A percentile compares a stretch with the other conserved stretches of the same genome.
These are phyloP conservation scores for Pythium pyrilobum DNA, from an alignment of 352 stramenopile genomes.

Conservation along the genomic window DNA sequence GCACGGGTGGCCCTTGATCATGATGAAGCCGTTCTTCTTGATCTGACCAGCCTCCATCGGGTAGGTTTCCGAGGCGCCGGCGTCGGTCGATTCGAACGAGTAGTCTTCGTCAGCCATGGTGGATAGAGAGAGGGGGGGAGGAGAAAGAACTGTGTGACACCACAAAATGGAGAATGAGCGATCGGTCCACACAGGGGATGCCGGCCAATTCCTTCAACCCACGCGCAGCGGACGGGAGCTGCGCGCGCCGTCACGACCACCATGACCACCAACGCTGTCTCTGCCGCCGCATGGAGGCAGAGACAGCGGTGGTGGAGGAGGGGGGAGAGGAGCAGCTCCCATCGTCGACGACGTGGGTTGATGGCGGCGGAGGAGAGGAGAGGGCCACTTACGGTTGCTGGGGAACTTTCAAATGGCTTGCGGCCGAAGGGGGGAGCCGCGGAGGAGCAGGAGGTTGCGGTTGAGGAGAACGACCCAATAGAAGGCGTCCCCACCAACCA, in stretches of 20 bases:
- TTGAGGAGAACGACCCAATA: slow-evolving; percentile 24
- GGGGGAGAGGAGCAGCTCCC: neutral
- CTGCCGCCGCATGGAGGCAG: neutral
- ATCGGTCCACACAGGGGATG: no score
- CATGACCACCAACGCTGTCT: no score
- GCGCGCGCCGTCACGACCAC: no score
- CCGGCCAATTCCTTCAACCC: no score
- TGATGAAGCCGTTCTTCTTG: slow-evolving; percentile 99
- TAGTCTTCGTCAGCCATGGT: slow-evolving; percentile 69
- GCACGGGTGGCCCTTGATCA: slow-evolving; percentile 99
- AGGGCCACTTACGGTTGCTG: slow-evolving; percentile 24
- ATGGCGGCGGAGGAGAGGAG: neutral
- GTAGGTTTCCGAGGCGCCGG: slow-evolving; percentile 97
- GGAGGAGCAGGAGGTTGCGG: neutral
- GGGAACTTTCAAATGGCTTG: slow-evolving; percentile 30
- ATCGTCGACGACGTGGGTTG: neutral
- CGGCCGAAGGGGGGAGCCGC: neutral
- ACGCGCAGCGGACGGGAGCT: no score
- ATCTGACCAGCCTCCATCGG: slow-evolving; percentile 98
- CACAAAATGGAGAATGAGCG: slow-evolving; percentile 1
- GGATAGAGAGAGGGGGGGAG: slow-evolving; percentile 1
- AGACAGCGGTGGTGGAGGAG: neutral
- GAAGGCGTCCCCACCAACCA: slow-evolving; percentile 24
- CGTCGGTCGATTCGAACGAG: slow-evolving; percentile 93
- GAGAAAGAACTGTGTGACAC: slow-evolving; percentile 10